Base-by-base conservation (phyloP, 2,329 filamentous ascomycete species). In the Didymella exigua region DNA sequence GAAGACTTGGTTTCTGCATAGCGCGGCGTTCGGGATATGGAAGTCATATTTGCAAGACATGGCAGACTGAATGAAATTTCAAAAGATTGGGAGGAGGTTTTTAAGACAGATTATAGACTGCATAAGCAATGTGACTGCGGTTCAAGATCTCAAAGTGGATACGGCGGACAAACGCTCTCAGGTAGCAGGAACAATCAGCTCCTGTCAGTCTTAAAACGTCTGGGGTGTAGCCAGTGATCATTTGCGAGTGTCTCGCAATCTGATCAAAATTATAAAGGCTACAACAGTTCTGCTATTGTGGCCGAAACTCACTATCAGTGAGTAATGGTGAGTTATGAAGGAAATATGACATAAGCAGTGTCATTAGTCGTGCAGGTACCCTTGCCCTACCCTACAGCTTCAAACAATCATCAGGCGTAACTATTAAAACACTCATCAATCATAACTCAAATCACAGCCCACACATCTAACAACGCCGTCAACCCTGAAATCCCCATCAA, bases 401-500 rank as follows among this genome's bases (percentile, higher is more conserved):
- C 6, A n/a, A 14, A 47, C 2, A 47, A 10, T 43, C 43, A 14
- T 21, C n/a, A n/a, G n/a, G n/a, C n/a, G n/a, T n/a, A n/a, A n/a
- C n/a, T n/a, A n/a, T n/a, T n/a, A 5, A 8, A 29, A 8, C 23
- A 33, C 3, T 18, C 42, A 41, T 5, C 36, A 19, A 5, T 38
- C 30, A 27, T 5, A 24, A 10, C 41, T 44, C 54, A n/a, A n/a
- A n/a, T 40, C 52, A 67, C 46, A 70, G 49, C 37, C 60, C 64
- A 47, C 66, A 62, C 71, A 65, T 76, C 72, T 60, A 76, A 55
- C 48, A 76, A 54, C 16, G 71, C 71, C 30, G 72, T 73, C 60
- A 75, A 58, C n/a, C 72, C 72, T 6, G 71, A 72, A 43, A 75
- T 70, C 10, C 70, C 72, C 54, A 73, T 66, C 56, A 76, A 47